Evolutionary conservation across 495 filamentous ascomycete species (phyloP).

Genomic region (Aspergillus ellipticus): DNA sequence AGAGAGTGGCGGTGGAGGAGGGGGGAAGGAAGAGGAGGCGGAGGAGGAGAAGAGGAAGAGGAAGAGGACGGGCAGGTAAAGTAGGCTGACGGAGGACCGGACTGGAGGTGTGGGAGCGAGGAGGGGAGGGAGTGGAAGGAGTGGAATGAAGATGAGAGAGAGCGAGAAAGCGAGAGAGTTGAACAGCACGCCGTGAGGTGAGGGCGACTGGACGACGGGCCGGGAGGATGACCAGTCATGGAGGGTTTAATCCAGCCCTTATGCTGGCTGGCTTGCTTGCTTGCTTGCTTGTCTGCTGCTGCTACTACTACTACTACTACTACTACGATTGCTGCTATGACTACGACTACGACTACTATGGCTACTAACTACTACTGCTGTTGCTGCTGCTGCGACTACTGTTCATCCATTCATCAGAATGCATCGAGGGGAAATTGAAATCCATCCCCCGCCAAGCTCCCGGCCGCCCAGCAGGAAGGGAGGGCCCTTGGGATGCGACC

Average conservation of each 20-base stretch:
- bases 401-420: too few species aligned
- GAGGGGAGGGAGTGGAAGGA: not conserved
- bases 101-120: not conserved
- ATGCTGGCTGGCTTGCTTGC: too few species aligned
- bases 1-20: not conserved
- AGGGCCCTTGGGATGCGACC: constrained; percentile 12
- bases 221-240: not conserved
- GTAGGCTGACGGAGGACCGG: not conserved
- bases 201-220: not conserved
- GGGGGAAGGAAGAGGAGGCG: not conserved
- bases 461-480: not conserved
- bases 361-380: too few species aligned
- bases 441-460: not conserved
- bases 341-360: too few species aligned
- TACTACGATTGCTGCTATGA: too few species aligned
- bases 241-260: not conserved
- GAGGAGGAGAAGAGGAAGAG: not conserved
- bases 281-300: too few species aligned
- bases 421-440: not conserved
- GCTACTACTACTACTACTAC: too few species aligned
- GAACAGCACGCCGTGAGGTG: too few species aligned
- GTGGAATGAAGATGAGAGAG: too few species aligned
- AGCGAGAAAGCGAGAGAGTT: not conserved
- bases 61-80: constrained; percentile 3
- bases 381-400: too few species aligned